Base-by-base conservation (phyloP, 2,329 filamentous ascomycete species). In the Colletotrichum sp. region DNA sequence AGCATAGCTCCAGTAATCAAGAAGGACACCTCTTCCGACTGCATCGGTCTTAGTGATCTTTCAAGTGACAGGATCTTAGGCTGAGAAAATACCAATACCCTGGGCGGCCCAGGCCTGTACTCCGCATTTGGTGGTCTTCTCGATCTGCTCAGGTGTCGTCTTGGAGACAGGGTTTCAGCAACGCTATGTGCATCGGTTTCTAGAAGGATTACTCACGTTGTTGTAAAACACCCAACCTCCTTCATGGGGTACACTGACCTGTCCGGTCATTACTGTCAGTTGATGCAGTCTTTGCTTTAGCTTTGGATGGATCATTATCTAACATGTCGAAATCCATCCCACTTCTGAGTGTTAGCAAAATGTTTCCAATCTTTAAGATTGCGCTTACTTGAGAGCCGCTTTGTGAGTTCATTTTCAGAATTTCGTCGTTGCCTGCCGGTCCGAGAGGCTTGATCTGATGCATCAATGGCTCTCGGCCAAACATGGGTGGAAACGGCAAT, bases 341-440 rank as follows among this genome's bases (percentile, higher is more conserved):
- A 52, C 44, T 52, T 52, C 8, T 21, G 44, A 24, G 44, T 52
- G 10, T 52, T 13, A 52, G 44, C 44, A 52, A 4, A 21, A 1
- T 1, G 1, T 52, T 24, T 8, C n/a, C 12, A 8, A 13, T 21
- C 6, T 24, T 7, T 21, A 5, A 52, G 10, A 13, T 1, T 1
- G 15, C 1, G 44, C 12, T 52, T 52, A 52, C 44, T 2, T 52
- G 44, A 4, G 44, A 52, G 16, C 44, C 44, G 10, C 44, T 52
- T 24, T 52, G 44, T 52, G 44, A 52, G 44, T 52, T 52, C 10
- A 52, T 52, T 13, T 21, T 13, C 10, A 52, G 44, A 24, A 52
- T 13, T 2, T 52, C 44, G 21, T 52, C 44, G 12, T 52, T 52
- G 0, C 44, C 44, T 13, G 44, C 44, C 44, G 44, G n/a, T 24